Conservation (phyloP, 805 yeast species). For the Spathaspora arborariae region DNA sequence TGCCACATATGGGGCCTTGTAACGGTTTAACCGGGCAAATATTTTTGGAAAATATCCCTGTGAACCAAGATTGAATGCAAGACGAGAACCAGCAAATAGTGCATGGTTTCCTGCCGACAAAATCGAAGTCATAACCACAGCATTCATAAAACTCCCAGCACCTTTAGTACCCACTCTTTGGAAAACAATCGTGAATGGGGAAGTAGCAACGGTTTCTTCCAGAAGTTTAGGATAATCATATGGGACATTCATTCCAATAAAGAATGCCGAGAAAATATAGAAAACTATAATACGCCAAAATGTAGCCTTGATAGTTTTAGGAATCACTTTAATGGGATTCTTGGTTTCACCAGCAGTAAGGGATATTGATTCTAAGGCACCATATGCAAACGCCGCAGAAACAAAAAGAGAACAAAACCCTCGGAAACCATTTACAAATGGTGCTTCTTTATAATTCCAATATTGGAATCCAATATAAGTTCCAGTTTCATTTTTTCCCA, state of each 20-base stretch:
- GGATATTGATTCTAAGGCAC: constrained; percentile 43
- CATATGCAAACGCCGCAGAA: constrained; percentile 49
- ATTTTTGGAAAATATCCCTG: constrained; percentile 46
- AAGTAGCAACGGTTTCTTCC: constrained; percentile 25
- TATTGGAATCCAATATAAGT: constrained; percentile 41
- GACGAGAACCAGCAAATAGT: constrained; percentile 47
- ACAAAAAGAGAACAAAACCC: constrained; percentile 51
- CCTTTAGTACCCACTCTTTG: constrained; percentile 41
- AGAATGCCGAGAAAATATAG: constrained; percentile 33
- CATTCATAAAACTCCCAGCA: constrained; percentile 46
- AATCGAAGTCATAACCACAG: constrained; percentile 52
- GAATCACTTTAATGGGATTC: constrained; percentile 27
- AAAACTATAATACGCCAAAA: constrained; percentile 31
- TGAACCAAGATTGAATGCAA: constrained; percentile 47
- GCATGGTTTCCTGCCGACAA: constrained; percentile 56
- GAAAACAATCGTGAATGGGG: constrained; percentile 42
- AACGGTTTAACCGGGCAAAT: constrained; percentile 40
- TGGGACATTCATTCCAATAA: constrained; percentile 41
- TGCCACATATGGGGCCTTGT: constrained; percentile 47
- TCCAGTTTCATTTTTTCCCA: constrained; percentile 50
- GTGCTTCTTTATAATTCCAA: constrained; percentile 47
- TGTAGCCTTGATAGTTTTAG: constrained; percentile 27
- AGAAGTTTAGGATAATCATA: constrained; percentile 32
- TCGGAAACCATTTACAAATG: constrained; percentile 47
- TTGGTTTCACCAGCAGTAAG: constrained; percentile 33